Evolutionary conservation across 805 yeast species (phyloP), one percentile per base, ranked within the genome.

Genomic region (Priceomyces haplophilus): DNA sequence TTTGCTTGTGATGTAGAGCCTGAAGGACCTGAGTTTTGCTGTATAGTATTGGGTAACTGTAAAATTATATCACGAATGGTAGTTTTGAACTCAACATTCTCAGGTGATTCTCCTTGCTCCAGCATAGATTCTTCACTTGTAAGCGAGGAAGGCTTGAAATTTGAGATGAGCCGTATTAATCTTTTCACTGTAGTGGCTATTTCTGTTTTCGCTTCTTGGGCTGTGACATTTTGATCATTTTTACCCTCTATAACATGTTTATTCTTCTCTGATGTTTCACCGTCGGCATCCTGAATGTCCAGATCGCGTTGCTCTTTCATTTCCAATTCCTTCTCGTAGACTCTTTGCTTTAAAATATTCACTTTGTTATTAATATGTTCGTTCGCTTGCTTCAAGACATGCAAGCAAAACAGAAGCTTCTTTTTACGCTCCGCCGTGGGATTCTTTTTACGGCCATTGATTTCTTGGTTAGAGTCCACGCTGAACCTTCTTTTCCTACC

Each of bases 111-210:
- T 7, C 35, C 20, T n/a, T 45, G 25, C 0, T 54, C 33, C 3
- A 43, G 40, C 6, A 54, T 47, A 4, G 48, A 38, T 15, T 46
- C 30, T 19, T 50, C 52, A 0, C 60, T 52, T 17, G 52, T 50
- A 34, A 67, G 52, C 1, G 69, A 53, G n/a, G 67, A 61, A 6
- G 73, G 73, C 35, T 59, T 86, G 52, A 88, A 87, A 49, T 85
- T 86, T 3, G 97, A 87, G 8, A 93, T 85, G 30, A 91, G 79
- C 32, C 82, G 79, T 27, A 90, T 89, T 37, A 89, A 88, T 58
- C 88, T 91, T 59, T 88, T 87, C 19, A 93, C 90, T 0, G 97
- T 93, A 0, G 85, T 78, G 7, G 90, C 83, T 27, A 91, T 88
- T 51, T 91, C 99, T 50, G 82, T 78, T 49, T 87, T 85, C 27